Base-by-base conservation (phyloP, 768 basidiomycete species). In the Xerocomus spinulosus region DNA sequence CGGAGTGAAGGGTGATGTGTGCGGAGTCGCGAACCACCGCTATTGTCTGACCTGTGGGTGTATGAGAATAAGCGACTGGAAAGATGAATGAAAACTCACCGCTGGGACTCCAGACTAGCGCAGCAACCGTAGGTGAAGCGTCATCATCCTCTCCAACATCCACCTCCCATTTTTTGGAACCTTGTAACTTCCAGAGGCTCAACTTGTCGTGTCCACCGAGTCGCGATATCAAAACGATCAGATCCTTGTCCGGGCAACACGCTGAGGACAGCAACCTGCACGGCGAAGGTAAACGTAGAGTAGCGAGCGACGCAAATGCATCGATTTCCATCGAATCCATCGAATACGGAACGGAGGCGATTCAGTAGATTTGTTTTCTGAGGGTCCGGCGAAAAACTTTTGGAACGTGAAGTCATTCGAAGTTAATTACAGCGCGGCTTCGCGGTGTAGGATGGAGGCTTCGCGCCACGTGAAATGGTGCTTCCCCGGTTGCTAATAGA, bases 181-280 rank as follows among this genome's bases (percentile, higher is more conserved):
- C 87, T 54, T 85, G 82, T 63, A 82, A 78, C 56, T 87, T 90
- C 87, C 87, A 92, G 30, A 92, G 71, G 53, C 82, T 80, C 59
- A 91, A 64, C 50, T 80, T 76, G 59, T 89, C 86, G 52, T 77
- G 76, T 26, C 81, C 80, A 26, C 81, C 85, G 21, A 83, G 70
- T 24, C 80, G 77, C 49, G 83, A 82, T 42, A 90, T 70, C 8
- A 89, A 69, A 23, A 83, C 70, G 4, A 90, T 68, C 34, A 91
- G 71, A 65, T 92, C 89, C 64, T 91, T 92, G 70, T 91, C 89
- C 9, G 88, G 87, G 63, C 89, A 89, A 57, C 88, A 90, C 39
- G 88, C 80, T 18, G 81, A 76, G 9, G 70, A 48, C 21, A 86
- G 66, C 25, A 90, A 56, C 33, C 83, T 79, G 46, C 78, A 78